A percentile compares a stretch with the other conserved stretches of the same genome.
Evolutionary conservation across 208 protist species (phyloP).

Genomic region (Crithidia bombi): DNA sequence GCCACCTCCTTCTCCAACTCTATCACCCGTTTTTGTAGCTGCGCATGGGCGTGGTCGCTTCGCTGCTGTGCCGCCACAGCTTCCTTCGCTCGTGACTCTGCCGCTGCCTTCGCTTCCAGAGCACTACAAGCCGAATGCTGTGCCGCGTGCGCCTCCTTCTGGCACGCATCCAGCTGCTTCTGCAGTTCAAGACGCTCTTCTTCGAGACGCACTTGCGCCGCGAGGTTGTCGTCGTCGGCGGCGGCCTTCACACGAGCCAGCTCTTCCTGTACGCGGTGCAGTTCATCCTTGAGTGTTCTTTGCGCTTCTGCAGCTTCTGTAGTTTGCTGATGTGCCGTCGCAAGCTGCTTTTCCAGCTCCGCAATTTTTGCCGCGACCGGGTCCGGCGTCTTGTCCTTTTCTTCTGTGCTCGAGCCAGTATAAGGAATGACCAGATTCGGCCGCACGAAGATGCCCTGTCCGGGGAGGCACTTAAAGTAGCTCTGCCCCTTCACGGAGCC

Average conservation of each 20-base stretch:
- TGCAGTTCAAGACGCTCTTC: slow-evolving; percentile 17
- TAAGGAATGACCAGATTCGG: slow-evolving; percentile 52
- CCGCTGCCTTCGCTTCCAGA: background rate
- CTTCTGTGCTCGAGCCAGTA: background rate
- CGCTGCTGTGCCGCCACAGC: slow-evolving; percentile 1
- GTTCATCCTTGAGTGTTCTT: background rate
- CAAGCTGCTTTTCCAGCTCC: slow-evolving; percentile 5
- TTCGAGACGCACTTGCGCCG: slow-evolving; percentile 20
- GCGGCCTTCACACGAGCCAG: background rate
- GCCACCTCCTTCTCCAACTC: slow-evolving; percentile 10
- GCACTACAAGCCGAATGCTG: background rate
- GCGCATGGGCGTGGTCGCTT: background rate
- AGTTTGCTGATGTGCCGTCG: slow-evolving; percentile 1
- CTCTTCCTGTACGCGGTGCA: slow-evolving; percentile 3
- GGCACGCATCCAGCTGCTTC: slow-evolving; percentile 7
- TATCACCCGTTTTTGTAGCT: slow-evolving; percentile 4
- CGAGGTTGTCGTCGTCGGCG: slow-evolving; percentile 23
- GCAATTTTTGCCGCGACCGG: background rate
- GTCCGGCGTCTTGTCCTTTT: slow-evolving; percentile 2
- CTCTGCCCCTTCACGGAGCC: slow-evolving; percentile 44
- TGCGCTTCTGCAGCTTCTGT: background rate
- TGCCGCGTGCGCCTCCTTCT: slow-evolving; percentile 15
- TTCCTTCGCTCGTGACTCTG: slow-evolving; percentile 1
- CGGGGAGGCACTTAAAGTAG: slow-evolving; percentile 59
- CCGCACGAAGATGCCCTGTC: slow-evolving; percentile 65